Conservation (phyloP, 2,329 filamentous ascomycete genomes). For the Chaetomium strumarium region DNA sequence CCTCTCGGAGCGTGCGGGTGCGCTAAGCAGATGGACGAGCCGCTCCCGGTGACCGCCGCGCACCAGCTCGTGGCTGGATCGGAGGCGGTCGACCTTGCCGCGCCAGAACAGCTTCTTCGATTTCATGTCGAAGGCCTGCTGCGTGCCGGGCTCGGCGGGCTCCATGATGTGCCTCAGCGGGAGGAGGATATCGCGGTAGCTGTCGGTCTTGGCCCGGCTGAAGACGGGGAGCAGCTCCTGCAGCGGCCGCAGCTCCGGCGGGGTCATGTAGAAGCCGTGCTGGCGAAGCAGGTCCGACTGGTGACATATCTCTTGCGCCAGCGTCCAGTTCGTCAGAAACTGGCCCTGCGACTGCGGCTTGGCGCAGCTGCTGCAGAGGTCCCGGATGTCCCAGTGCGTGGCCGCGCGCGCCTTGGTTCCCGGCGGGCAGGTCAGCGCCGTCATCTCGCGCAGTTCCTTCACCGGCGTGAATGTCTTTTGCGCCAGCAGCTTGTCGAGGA, state of each 20-base stretch:
- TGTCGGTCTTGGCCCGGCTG: conserved; percentile 64
- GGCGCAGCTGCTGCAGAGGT: conserved; percentile 59
- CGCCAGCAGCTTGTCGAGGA: background rate
- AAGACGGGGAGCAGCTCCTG: conserved; percentile 67
- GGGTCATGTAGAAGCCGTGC: conserved; percentile 66
- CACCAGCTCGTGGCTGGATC: conserved; percentile 48
- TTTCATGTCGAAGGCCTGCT: conserved; percentile 55
- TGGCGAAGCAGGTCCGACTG: conserved; percentile 70
- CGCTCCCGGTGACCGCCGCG: conserved; percentile 65
- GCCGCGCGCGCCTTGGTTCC: conserved; percentile 53
- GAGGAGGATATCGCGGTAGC: conserved; percentile 72
- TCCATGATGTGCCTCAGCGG: conserved; percentile 44
- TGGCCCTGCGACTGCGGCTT: conserved; percentile 60
- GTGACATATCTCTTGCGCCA: conserved; percentile 62
- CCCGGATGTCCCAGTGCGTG: conserved; percentile 56
- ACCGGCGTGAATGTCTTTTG: conserved; percentile 21
- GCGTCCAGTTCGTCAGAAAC: conserved; percentile 60
- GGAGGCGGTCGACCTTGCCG: conserved; percentile 53
- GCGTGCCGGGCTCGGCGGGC: conserved; percentile 44
- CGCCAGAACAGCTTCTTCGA: conserved; percentile 67
- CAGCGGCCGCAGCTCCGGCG: conserved; percentile 56
- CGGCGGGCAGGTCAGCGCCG: conserved; percentile 49
- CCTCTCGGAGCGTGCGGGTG: conserved; percentile 44
- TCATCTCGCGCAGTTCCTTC: conserved; percentile 36
- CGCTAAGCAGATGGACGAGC: conserved; percentile 62